Conservation (phyloP, 1,139 yeast genomes). For the Scheffersomyces stambukii region DNA sequence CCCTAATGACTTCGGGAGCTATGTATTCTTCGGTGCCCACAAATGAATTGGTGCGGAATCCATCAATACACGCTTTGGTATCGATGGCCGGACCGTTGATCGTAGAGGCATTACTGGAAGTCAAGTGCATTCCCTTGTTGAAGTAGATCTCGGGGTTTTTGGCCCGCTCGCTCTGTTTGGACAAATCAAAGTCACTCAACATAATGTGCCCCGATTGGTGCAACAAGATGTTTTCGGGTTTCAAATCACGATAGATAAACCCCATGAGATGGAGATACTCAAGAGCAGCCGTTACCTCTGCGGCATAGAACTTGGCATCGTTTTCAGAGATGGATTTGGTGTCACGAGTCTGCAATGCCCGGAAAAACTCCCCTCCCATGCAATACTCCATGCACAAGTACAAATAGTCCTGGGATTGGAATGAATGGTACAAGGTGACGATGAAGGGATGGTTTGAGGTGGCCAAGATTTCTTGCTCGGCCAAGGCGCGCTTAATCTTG, state of each 20-base stretch:
- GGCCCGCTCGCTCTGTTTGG: constrained; percentile 78
- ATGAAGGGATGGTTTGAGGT: constrained; percentile 96
- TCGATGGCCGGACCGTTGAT: constrained; percentile 50
- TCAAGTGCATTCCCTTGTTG: constrained; percentile 17
- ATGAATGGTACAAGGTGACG: constrained; percentile 92
- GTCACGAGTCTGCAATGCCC: constrained; percentile 90
- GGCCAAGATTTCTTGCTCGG: constrained; percentile 95
- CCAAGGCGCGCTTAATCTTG: constrained; percentile 88
- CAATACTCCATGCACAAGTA: constrained; percentile 98
- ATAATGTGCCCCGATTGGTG: constrained; percentile 97
- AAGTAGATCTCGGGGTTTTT: constrained; percentile 50
- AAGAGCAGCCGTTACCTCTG: constrained; percentile 95
- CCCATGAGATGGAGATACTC: constrained; percentile 97
- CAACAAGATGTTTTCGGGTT: constrained; percentile 88
- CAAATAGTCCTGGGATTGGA: constrained; percentile 90
- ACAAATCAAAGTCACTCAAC: constrained; percentile 94
- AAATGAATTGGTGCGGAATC: constrained; percentile 93
- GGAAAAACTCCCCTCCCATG: constrained; percentile 98
- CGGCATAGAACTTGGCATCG: constrained; percentile 92
- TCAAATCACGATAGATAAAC: constrained; percentile 88
- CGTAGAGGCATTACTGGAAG: constrained; percentile 19
- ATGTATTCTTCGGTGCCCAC: constrained; percentile 98
- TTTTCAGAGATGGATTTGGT: constrained; percentile 81
- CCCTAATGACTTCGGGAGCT: constrained; percentile 96
- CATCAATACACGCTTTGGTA: constrained; percentile 92